A percentile compares a stretch with the other conserved stretches of the same genome.
These are phyloP conservation scores for Ogataea nakhonphanomensis DNA, from an alignment of 805 yeast species.

Conservation along the genomic window DNA sequence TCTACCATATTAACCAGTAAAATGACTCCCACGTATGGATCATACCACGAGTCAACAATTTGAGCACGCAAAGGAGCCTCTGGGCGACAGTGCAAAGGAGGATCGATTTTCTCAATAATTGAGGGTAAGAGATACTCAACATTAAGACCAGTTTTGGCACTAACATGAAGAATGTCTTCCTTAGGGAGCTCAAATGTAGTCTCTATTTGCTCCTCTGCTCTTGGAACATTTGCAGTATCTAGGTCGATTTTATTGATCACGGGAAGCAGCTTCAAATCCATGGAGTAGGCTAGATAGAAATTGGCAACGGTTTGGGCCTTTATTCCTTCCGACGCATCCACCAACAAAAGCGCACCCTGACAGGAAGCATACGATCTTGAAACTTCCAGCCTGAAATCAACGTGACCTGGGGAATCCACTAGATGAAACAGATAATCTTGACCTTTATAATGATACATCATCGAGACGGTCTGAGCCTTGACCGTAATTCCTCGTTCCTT, in stretches of 20 bases:
- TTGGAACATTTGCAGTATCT: conserved; percentile 78
- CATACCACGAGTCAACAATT: conserved; percentile 97
- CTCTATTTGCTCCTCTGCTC: conserved; percentile 82
- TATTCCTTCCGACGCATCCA: conserved; percentile 95
- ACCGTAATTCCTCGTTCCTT: conserved; percentile 95
- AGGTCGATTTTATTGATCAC: conserved; percentile 90
- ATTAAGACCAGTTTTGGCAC: conserved; percentile 88
- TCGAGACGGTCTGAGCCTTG: conserved; percentile 94
- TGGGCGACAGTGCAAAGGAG: conserved; percentile 41
- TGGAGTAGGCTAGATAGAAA: conserved; percentile 82
- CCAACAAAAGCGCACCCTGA: conserved; percentile 85
- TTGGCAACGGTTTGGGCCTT: conserved; percentile 99
- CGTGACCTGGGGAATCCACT: conserved; percentile 98
- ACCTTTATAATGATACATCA: conserved; percentile 70
- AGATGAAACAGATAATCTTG: conserved; percentile 81
- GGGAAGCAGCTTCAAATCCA: conserved; percentile 79
- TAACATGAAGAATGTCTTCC: conserved; percentile 74
- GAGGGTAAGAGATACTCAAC: conserved; percentile 79
- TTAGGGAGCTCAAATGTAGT: conserved; percentile 74
- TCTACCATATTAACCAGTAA: conserved; percentile 81
- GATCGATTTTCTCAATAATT: conserved; percentile 76
- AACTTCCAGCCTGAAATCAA: conserved; percentile 92
- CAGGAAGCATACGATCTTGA: conserved; percentile 93
- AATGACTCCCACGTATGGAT: conserved; percentile 86
- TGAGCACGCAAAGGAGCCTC: conserved; percentile 62